Percentiles rank a stretch among this genome's conserved stretches.
Conservation (phyloP, 2,329 filamentous ascomycete genomes). For the Paracoccidioides brasiliensis region DNA sequence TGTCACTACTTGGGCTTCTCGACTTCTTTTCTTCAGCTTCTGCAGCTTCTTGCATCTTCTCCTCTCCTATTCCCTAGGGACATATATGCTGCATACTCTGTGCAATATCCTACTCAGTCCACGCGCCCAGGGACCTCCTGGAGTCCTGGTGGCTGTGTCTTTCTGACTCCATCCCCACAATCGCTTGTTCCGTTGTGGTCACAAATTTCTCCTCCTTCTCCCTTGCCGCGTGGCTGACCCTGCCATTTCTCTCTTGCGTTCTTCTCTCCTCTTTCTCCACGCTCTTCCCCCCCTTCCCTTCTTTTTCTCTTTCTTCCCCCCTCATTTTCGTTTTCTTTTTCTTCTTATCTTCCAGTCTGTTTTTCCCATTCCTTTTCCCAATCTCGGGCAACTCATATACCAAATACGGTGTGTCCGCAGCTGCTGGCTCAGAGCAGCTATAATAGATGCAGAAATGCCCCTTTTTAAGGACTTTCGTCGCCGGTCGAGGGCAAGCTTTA, state of each 20-base stretch:
- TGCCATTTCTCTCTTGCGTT: neutral
- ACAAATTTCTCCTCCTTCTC: neutral
- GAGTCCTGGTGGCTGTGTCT: neutral
- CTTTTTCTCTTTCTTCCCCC: neutral
- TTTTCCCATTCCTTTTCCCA: neutral
- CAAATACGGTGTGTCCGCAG: neutral
- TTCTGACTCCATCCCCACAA: neutral
- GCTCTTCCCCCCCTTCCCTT: neutral
- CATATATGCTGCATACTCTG: neutral
- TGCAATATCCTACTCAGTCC: neutral
- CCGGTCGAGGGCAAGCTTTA: conserved; percentile 62
- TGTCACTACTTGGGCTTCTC: too few relatives aligned
- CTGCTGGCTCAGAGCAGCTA: neutral
- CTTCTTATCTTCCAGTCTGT: neutral
- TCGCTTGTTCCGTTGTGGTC: neutral
- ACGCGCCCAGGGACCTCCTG: neutral
- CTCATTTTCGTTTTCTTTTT: neutral
- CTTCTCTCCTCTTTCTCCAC: neutral
- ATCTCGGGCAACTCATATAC: neutral
- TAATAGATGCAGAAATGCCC: conserved; percentile 28
- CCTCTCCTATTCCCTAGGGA: neutral
- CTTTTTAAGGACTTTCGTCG: conserved; percentile 68
- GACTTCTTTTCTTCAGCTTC: too few relatives aligned
- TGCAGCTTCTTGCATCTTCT: too few relatives aligned
- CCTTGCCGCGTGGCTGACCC: neutral